Conservation (phyloP, 805 yeast genomes). For the Sugiyamaella chiloensis region DNA sequence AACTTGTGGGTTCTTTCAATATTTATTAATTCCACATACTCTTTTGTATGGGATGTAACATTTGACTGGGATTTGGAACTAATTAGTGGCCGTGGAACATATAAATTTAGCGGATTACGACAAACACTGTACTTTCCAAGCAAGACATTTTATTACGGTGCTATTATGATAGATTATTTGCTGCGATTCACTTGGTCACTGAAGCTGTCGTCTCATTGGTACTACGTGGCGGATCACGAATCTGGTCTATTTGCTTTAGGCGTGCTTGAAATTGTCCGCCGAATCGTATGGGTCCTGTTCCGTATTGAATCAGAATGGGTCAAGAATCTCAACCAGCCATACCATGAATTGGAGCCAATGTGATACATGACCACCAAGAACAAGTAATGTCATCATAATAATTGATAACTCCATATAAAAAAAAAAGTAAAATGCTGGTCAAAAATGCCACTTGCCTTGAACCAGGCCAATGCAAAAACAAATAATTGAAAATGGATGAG, state of each 20-base stretch:
- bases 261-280: conserved; percentile 68
- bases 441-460: too few species aligned
- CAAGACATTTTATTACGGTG: conserved; percentile 47
- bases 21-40: conserved; percentile 66
- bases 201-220: conserved; percentile 42
- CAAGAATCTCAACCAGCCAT: conserved; percentile 16
- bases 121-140: conserved; percentile 29
- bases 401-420: too few species aligned
- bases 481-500: too few species aligned
- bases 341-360: neutral
- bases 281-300: conserved; percentile 88
- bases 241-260: conserved; percentile 67
- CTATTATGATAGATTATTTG: conserved; percentile 57
- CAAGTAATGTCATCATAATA: too few species aligned
- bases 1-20: conserved; percentile 39
- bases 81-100: conserved; percentile 30
- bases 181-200: conserved; percentile 77
- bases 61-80: conserved; percentile 83
- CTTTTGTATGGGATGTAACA: conserved; percentile 84
- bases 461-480: too few species aligned
- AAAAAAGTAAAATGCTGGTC: too few species aligned
- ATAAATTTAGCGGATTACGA: conserved; percentile 28
- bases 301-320: conserved; percentile 76
- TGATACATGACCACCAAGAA: neutral
- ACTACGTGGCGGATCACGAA: conserved; percentile 36